A percentile compares a stretch with the other conserved stretches of the same genome.
phyloP scores from a whole-genome alignment of 768 basidiomycete genomes.

The Termitomyces sp. region DNA sequence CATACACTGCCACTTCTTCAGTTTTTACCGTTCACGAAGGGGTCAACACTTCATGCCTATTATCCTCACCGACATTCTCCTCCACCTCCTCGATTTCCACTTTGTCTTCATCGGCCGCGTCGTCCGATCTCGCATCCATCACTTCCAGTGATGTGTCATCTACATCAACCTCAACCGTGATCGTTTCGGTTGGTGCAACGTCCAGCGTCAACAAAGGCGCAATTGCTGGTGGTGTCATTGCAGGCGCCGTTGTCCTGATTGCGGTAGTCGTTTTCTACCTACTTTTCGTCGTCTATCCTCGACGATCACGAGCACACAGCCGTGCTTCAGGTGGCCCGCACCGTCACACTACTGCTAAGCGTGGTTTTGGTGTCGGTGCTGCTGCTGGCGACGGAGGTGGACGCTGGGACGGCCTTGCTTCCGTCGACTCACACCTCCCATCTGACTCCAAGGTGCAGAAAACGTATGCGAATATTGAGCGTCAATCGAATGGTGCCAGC shows the following conservation, averaged over 20 bases:
- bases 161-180: constrained; percentile 6
- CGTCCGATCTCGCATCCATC: constrained; percentile 15
- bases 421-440: constrained; percentile 12
- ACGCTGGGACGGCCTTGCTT: constrained; percentile 17
- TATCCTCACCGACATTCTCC: constrained; percentile 6
- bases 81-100: constrained; percentile 11
- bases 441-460: constrained; percentile 5
- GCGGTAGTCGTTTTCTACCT: constrained; percentile 27
- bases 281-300: constrained; percentile 16
- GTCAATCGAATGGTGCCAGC: constrained; percentile 1
- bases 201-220: constrained; percentile 30
- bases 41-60: constrained; percentile 29
- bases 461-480: not conserved
- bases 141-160: constrained; percentile 10
- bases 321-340: not conserved
- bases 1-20: constrained; percentile 11
- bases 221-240: constrained; percentile 50
- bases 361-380: not conserved
- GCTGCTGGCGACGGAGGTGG: not conserved
- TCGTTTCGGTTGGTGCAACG: constrained; percentile 17
- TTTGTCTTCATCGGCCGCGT: constrained; percentile 3
- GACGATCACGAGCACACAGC: constrained; percentile 1
- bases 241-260: constrained; percentile 33
- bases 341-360: not conserved
- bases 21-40: constrained; percentile 28